Percentiles rank a stretch among this genome's conserved stretches.
phyloP scores from a whole-genome alignment of 371 early-diverging fungal species.

The Mucor irregularis region DNA sequence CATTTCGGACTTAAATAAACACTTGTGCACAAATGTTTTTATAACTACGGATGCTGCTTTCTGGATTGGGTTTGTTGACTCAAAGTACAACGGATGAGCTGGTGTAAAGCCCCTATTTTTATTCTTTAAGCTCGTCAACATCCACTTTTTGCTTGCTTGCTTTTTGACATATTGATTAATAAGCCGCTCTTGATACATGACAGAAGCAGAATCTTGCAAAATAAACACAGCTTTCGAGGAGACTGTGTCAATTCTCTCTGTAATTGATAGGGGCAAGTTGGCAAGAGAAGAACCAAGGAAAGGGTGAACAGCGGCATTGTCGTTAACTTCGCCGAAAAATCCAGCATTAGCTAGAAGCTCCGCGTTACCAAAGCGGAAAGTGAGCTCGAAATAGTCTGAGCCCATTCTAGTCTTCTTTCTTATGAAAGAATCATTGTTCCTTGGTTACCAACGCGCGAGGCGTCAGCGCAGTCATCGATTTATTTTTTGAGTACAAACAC shows the following conservation, averaged over 20 bases:
- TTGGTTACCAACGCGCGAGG: background rate
- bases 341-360: background rate
- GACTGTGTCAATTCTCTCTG: background rate
- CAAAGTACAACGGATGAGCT: conserved; percentile 3
- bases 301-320: background rate
- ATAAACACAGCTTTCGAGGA: background rate
- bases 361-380: background rate
- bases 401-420: conserved; percentile 3
- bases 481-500: no score
- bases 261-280: background rate
- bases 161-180: conserved; percentile 8
- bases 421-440: background rate
- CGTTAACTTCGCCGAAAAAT: background rate
- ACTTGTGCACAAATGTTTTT: conserved; percentile 3
- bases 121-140: conserved; percentile 6
- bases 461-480: conserved; percentile 5
- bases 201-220: background rate
- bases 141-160: conserved; percentile 8
- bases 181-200: background rate
- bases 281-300: background rate
- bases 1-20: background rate
- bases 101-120: conserved; percentile 5
- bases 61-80: background rate
- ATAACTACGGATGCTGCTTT: conserved; percentile 6
- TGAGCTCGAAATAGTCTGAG: conserved; percentile 2